Evolutionary conservation across 1,284 basidiomycete genomes (phyloP), one percentile per base, ranked within the genome.

Genomic region (Schizophyllum commune): DNA sequence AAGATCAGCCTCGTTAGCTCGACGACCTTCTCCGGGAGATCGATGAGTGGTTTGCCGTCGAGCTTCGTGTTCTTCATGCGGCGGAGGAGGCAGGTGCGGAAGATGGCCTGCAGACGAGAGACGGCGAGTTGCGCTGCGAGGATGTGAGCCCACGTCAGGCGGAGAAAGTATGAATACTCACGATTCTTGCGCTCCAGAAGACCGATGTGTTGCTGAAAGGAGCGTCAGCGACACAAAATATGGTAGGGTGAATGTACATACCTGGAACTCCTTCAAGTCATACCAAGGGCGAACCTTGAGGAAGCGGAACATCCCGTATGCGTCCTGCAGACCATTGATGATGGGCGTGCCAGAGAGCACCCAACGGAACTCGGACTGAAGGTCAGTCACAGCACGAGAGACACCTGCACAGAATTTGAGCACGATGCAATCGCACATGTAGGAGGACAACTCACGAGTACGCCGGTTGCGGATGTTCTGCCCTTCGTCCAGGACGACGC

Each of bases 1-100:
- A 86, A 86, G 52, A 78, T 73, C 11, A 87, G 71, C 61, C 72
- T 78, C 55, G 73, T 66, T 8, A 88, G 71, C 9, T 79, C 70
- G 3, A 88, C 70, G 0, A 73, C 74, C 68, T 85, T 86, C 22
- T 73, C 63, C 2, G 85, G 85, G 21, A 88, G 75, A 53, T 82
- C 78, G 61, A 88, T 80, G 27, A 89, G 74, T 27, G 75, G 76
- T 66, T 85, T 83, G 4, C 85, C 86, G 66, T 86, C 82, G 19
- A 87, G 70, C 66, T 73, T 73, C 0, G 78, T 76, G 63, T 79
- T 75, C 66, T 85, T 85, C 74, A 81, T 82, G 58, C 83, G 77
- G 2, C 84, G 75, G 15, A 85, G 68, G 39, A 87, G 72, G 71
- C 80, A 77, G 17, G 79, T 71, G 6, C 66, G 68, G 53, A 84